These are phyloP conservation scores for Lepidium africanum DNA, from an alignment of 345 rosid species.

Conservation along the genomic window DNA sequence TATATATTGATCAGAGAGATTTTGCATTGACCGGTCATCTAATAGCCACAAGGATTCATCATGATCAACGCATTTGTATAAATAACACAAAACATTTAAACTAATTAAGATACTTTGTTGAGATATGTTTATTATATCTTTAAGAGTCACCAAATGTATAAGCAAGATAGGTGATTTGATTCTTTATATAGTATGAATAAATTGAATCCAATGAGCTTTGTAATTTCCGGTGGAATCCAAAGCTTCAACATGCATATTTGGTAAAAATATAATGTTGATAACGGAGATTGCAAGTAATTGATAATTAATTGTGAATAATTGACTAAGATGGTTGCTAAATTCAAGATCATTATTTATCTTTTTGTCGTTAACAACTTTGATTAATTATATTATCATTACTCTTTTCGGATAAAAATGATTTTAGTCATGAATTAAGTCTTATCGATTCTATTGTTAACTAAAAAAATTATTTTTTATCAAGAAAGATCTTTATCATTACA, in stretches of 20 bases:
- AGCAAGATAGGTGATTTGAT: neutral
- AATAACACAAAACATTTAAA: neutral
- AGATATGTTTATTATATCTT: neutral
- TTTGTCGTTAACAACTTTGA: neutral
- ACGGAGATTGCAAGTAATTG: conserved; percentile 16
- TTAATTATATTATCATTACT: neutral
- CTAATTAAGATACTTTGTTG: neutral
- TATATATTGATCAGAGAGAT: neutral
- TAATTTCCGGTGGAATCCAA: conserved; percentile 24
- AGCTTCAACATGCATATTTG: conserved; percentile 18
- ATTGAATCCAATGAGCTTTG: conserved; percentile 12
- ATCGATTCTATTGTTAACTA: too few relatives aligned
- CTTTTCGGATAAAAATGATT: too few relatives aligned
- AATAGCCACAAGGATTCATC: conserved; percentile 22
- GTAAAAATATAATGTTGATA: neutral
- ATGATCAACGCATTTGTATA: conserved; percentile 8
- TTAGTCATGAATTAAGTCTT: too few relatives aligned
- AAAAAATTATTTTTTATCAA: too few relatives aligned
- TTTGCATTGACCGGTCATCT: conserved; percentile 28
- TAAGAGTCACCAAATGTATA: conserved; percentile 17
- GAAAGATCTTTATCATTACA: too few relatives aligned
- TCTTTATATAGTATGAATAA: neutral
- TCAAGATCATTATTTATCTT: conserved; percentile 11
- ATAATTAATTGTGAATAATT: neutral
- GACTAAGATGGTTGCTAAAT: neutral